A percentile compares a stretch with the other conserved stretches of the same genome.
Conservation (phyloP, 2,329 filamentous ascomycete species). For the Clonostachys sp. region DNA sequence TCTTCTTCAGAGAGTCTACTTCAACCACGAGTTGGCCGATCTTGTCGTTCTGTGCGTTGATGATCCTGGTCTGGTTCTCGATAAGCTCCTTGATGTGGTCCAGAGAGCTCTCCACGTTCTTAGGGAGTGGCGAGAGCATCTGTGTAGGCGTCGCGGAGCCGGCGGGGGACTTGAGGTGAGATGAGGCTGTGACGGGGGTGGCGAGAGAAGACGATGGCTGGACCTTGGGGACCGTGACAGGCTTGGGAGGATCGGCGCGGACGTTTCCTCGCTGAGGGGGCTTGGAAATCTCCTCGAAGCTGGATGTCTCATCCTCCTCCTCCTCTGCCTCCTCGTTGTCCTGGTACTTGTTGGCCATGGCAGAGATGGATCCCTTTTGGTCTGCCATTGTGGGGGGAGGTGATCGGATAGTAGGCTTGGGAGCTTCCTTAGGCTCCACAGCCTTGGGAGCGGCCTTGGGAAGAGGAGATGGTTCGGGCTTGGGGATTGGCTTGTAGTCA, state of each 20-base stretch:
- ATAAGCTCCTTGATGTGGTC: constrained; percentile 74
- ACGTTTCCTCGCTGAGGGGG: constrained; percentile 45
- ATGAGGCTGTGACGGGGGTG: constrained; percentile 18
- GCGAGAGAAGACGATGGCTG: constrained; percentile 7
- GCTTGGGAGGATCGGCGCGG: constrained; percentile 31
- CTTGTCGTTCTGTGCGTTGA: constrained; percentile 72
- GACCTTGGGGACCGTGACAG: constrained; percentile 24
- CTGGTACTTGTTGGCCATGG: constrained; percentile 81
- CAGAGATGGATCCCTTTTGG: constrained; percentile 82
- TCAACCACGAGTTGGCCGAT: constrained; percentile 67
- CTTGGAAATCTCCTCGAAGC: constrained; percentile 82
- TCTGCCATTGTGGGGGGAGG: constrained; percentile 71
- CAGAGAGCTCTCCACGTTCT: constrained; percentile 58
- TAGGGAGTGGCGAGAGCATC: constrained; percentile 17
- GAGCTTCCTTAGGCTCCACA: constrained; percentile 45
- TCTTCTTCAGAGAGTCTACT: constrained; percentile 77
- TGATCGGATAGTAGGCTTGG: constrained; percentile 24
- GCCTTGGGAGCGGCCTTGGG: constrained; percentile 45
- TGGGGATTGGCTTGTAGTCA: constrained; percentile 56
- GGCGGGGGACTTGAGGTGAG: constrained; percentile 20
- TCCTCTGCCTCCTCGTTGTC: constrained; percentile 65
- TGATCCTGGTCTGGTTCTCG: constrained; percentile 71
- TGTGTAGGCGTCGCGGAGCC: constrained; percentile 18
- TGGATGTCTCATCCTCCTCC: constrained; percentile 65
- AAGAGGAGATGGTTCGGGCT: constrained; percentile 29